Conservation (phyloP, 2,329 filamentous ascomycete species). For the Fusarium chaquense region DNA sequence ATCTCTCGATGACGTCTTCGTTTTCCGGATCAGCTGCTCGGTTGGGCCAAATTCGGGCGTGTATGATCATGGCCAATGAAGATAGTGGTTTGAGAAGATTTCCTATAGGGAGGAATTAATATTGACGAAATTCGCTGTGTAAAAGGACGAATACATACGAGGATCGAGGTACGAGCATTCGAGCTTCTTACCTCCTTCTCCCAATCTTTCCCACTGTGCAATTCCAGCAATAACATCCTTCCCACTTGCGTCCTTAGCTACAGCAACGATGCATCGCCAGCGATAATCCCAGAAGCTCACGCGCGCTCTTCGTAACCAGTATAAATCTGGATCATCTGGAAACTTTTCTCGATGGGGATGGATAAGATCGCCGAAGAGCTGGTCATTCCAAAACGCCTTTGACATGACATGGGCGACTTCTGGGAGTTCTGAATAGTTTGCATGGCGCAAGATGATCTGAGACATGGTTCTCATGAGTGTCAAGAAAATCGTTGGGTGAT, state of each 20-base stretch:
- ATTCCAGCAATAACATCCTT: slow-evolving; percentile 28
- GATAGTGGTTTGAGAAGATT: slow-evolving; percentile 37
- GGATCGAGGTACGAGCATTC: slow-evolving; percentile 32
- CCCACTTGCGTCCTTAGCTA: slow-evolving; percentile 33
- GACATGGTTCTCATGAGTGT: slow-evolving; percentile 9
- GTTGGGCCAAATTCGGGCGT: slow-evolving; percentile 20
- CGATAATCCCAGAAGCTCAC: slow-evolving; percentile 49
- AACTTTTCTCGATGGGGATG: slow-evolving; percentile 51
- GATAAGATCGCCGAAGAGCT: slow-evolving; percentile 51
- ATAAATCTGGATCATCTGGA: slow-evolving; percentile 49
- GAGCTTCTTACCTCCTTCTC: slow-evolving; percentile 28
- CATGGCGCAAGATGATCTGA: slow-evolving; percentile 31
- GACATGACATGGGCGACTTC: slow-evolving; percentile 49
- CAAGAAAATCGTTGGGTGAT: no score
- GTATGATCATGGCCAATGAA: slow-evolving; percentile 24
- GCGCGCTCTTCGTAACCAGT: slow-evolving; percentile 47
- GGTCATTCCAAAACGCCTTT: slow-evolving; percentile 52
- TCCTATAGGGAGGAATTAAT: slow-evolving; percentile 11
- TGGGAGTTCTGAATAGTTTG: slow-evolving; percentile 43
- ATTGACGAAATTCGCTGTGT: neutral
- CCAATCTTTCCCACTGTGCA: slow-evolving; percentile 40
- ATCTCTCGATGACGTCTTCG: slow-evolving; percentile 33
- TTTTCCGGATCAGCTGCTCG: slow-evolving; percentile 24
- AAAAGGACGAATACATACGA: slow-evolving; percentile 10
- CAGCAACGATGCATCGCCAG: slow-evolving; percentile 46